Evolutionary conservation across 2,329 filamentous ascomycete species (phyloP), one percentile per base, ranked within the genome.

Genomic region (Aspergillus udagawae): DNA sequence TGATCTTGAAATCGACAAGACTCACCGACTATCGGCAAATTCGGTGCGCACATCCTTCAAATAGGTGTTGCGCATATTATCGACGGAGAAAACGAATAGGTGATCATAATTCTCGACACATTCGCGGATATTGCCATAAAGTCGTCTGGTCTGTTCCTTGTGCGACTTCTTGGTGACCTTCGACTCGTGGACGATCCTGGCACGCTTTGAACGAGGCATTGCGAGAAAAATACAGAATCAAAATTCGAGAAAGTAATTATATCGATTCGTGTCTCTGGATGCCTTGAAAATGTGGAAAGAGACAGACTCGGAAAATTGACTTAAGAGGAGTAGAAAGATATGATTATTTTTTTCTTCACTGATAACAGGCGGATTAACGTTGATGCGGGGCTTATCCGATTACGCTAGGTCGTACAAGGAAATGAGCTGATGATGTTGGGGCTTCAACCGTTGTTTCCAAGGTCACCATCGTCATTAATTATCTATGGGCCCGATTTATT

Each of bases 51-150:
- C 90, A 69, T 91, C 86, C 80, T 97, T 96, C 70, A 97, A 80
- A 77, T 96, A 92, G 67, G 88, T 95, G 80, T 99, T 99, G 75
- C 94, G 91, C 91, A 96, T 96, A 81, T 97, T 97, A 73, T 96
- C 90, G 66, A 99, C 88, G 70, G 85, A 84, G 75, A 99, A 96
- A 73, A 97, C 90, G 78, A 95, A 95, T 79, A 93, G 89, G 82
- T 93, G 86, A 77, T 92, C 85, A 82, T 93, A 96, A 70, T 90
- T 81, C 72, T 92, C 88, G 59, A 95, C 83, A 70, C 87, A 87
- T 73, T 92, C 88, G 75, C 92, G 91, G 63, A 99, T 89, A 75
- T 90, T 91, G 76, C 88, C 82, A 79, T 93, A 96, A 62, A 97
- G 88, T 71, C 88, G 87, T 71, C 92, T 85, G 76, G 92, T 92